Percentiles rank a stretch among this genome's conserved stretches.
Evolutionary conservation across 495 filamentous ascomycete species (phyloP).

Genomic region (Xylaria intraflava): DNA sequence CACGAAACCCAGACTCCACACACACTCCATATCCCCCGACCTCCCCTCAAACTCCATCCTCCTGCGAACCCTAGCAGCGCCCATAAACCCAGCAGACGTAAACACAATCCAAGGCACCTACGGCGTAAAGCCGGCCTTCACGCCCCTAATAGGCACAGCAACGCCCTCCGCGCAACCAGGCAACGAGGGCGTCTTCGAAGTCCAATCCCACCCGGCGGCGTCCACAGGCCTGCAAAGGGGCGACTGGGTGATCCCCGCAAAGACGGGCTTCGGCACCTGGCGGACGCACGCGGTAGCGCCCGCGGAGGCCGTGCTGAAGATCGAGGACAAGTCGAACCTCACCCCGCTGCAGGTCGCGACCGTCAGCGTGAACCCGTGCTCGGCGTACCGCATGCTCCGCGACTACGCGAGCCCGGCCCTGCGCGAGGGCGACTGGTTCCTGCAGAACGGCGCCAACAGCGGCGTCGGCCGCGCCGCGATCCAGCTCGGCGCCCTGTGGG

Average conservation of each 20-base stretch:
- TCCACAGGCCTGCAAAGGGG: constrained; percentile 42
- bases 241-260: constrained; percentile 87
- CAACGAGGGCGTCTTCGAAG: constrained; percentile 89
- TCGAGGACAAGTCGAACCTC: constrained; percentile 64
- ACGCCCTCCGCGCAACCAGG: constrained; percentile 57
- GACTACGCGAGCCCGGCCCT: constrained; percentile 55
- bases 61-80: constrained; percentile 66
- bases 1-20: constrained; percentile 75
- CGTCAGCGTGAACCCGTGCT: constrained; percentile 84
- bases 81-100: constrained; percentile 95
- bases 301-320: constrained; percentile 54
- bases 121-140: constrained; percentile 71
- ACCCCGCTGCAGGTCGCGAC: constrained; percentile 71
- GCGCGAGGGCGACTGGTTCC: constrained; percentile 73
- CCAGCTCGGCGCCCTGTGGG: constrained; percentile 77
- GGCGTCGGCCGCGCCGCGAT: constrained; percentile 86
- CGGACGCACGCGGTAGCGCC: constrained; percentile 71
- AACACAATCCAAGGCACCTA: constrained; percentile 95
- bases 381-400: constrained; percentile 84
- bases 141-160: constrained; percentile 62
- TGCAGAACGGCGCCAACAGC: constrained; percentile 94
- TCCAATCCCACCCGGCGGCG: constrained; percentile 40
- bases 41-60: constrained; percentile 66
- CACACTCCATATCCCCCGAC: constrained; percentile 70
- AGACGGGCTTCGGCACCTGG: constrained; percentile 82